These are phyloP conservation scores for Backusella parvicylindrica DNA, from an alignment of 192 early-diverging fungal species.

Conservation along the genomic window DNA sequence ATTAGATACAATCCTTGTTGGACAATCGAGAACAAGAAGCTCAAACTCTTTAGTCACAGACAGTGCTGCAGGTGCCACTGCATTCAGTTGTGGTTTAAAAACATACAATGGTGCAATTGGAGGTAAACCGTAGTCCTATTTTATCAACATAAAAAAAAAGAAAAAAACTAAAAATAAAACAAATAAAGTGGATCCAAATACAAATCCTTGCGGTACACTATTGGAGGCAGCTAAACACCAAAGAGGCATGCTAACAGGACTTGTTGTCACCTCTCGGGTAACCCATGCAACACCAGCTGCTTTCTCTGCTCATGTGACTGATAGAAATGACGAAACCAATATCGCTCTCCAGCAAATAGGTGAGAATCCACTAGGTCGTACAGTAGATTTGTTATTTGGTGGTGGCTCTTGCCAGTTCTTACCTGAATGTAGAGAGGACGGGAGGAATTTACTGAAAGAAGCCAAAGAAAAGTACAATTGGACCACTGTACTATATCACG, in stretches of 20 bases:
- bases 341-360: constrained; percentile 93
- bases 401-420: constrained; percentile 91
- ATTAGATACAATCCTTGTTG: constrained; percentile 74
- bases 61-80: constrained; percentile 96
- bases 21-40: constrained; percentile 87
- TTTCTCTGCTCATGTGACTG: constrained; percentile 77
- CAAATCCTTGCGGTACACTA: constrained; percentile 84
- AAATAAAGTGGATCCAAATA: constrained; percentile 51
- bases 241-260: constrained; percentile 76
- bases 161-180: not conserved
- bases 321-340: constrained; percentile 76
- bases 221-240: constrained; percentile 87
- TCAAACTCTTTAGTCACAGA: constrained; percentile 85
- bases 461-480: constrained; percentile 59
- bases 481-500: constrained; percentile 44
- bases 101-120: constrained; percentile 93
- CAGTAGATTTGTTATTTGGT: constrained; percentile 87
- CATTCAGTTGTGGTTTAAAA: constrained; percentile 88
- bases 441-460: constrained; percentile 61
- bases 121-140: constrained; percentile 45
- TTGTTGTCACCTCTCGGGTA: constrained; percentile 91
- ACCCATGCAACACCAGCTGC: constrained; percentile 90
- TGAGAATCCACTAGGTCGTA: constrained; percentile 77
- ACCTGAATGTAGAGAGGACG: constrained; percentile 80
- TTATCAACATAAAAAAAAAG: not conserved